These are phyloP conservation scores for Mucor velutinosus DNA, from an alignment of 371 early-diverging fungal genomes.

Conservation along the genomic window DNA sequence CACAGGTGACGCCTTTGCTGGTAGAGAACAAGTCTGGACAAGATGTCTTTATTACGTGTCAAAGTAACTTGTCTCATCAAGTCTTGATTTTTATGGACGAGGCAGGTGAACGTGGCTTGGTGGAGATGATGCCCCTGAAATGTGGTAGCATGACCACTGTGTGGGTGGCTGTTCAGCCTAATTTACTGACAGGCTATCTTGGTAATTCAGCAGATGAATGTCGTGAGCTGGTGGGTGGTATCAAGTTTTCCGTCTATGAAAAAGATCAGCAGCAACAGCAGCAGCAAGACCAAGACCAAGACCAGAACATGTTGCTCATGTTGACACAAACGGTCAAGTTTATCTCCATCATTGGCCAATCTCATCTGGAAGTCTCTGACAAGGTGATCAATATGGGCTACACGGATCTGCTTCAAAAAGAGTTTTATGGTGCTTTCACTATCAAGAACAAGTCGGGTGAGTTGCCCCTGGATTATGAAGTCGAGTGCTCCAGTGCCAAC, in stretches of 20 bases:
- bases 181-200: conserved; percentile 55
- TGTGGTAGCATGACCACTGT: conserved; percentile 59
- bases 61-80: conserved; percentile 83
- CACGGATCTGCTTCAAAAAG: conserved; percentile 52
- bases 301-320: conserved; percentile 40
- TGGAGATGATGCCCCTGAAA: conserved; percentile 58
- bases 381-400: conserved; percentile 60
- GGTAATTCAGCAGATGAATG: conserved; percentile 58
- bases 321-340: conserved; percentile 80
- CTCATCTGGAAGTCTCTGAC: conserved; percentile 71
- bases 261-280: conserved; percentile 32
- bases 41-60: conserved; percentile 67
- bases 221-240: conserved; percentile 80
- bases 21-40: conserved; percentile 75
- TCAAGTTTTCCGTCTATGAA: conserved; percentile 70
- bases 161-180: conserved; percentile 85
- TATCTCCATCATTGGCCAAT: conserved; percentile 80
- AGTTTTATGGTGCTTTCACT: conserved; percentile 64
- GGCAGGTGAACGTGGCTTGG: conserved; percentile 63
- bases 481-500: conserved; percentile 61
- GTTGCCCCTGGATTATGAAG: conserved; percentile 65
- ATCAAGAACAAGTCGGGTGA: conserved; percentile 66
- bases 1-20: conserved; percentile 71
- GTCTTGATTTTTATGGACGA: conserved; percentile 80
- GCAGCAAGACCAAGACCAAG: conserved; percentile 36